Conservation (phyloP, 768 basidiomycete genomes). For the Russula abietina region DNA sequence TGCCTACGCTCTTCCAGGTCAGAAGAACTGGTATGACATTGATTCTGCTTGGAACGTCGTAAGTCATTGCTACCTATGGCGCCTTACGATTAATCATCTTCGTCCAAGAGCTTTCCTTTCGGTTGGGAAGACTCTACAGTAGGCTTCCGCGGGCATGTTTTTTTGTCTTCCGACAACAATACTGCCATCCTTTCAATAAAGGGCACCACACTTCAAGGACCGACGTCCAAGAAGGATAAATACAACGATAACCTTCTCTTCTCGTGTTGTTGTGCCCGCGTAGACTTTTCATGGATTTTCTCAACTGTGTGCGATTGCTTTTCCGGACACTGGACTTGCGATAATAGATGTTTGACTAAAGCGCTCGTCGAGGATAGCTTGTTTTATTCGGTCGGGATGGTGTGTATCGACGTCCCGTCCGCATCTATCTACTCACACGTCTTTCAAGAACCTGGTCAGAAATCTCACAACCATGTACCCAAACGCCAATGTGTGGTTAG, state of each 20-base stretch:
- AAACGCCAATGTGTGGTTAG: constrained; percentile 53
- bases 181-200: constrained; percentile 89
- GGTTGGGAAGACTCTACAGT: constrained; percentile 64
- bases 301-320: constrained; percentile 87
- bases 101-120: constrained; percentile 64
- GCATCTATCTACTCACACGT: not conserved
- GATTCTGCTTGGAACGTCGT: constrained; percentile 65
- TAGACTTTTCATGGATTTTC: constrained; percentile 82
- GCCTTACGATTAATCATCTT: not conserved
- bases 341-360: constrained; percentile 72
- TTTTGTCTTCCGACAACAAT: constrained; percentile 68
- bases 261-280: constrained; percentile 90
- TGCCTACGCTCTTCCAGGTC: constrained; percentile 73
- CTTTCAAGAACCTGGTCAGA: constrained; percentile 45
- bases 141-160: constrained; percentile 89
- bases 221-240: constrained; percentile 87
- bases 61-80: not conserved
- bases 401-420: constrained; percentile 35
- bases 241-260: constrained; percentile 87
- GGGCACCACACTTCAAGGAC: constrained; percentile 77
- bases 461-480: constrained; percentile 56
- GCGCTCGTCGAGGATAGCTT: constrained; percentile 83
- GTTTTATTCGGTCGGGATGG: constrained; percentile 88
- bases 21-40: constrained; percentile 76
- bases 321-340: constrained; percentile 62